A percentile compares a stretch with the other conserved stretches of the same genome.
Evolutionary conservation across 345 rosid species (phyloP).

Genomic region (Iberis pinnata): DNA sequence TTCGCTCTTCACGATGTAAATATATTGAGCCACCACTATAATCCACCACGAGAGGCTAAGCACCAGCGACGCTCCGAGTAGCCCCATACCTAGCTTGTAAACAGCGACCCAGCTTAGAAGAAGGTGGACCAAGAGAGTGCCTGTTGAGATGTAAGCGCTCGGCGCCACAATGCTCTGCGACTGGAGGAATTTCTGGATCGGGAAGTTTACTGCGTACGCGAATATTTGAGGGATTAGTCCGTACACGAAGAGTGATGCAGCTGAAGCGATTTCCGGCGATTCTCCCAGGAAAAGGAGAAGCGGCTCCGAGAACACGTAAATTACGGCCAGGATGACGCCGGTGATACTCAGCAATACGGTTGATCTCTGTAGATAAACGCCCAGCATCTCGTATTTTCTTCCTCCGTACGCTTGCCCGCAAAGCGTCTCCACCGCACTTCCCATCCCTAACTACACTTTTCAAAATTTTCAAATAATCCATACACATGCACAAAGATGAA

Average conservation of each 20-base stretch:
- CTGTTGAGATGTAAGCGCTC: slow-evolving; percentile 43
- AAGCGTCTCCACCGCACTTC: slow-evolving; percentile 66
- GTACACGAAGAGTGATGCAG: slow-evolving; percentile 42
- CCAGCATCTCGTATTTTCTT: slow-evolving; percentile 39
- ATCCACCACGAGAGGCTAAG: slow-evolving; percentile 55
- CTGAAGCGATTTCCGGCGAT: slow-evolving; percentile 43
- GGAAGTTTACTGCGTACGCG: slow-evolving; percentile 47
- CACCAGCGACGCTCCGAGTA: slow-evolving; percentile 44
- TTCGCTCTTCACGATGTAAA: slow-evolving; percentile 36
- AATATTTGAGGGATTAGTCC: slow-evolving; percentile 57
- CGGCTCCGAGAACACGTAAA: slow-evolving; percentile 42
- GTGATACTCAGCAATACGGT: slow-evolving; percentile 38
- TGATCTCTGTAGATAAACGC: slow-evolving; percentile 52
- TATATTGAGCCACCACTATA: slow-evolving; percentile 39
- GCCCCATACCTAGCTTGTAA: slow-evolving; percentile 34
- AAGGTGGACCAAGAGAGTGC: slow-evolving; percentile 34
- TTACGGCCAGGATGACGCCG: slow-evolving; percentile 32
- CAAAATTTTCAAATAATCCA: background rate
- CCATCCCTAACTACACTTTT: slow-evolving; percentile 39
- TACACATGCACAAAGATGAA: no score
- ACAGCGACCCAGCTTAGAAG: slow-evolving; percentile 36
- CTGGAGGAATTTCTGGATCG: slow-evolving; percentile 52
- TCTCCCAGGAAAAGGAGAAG: slow-evolving; percentile 41
- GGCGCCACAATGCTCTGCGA: slow-evolving; percentile 53
- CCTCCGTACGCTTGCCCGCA: slow-evolving; percentile 68